Evolutionary conservation across 768 basidiomycete species (phyloP).

Genomic region (Floccularia luteovirens): DNA sequence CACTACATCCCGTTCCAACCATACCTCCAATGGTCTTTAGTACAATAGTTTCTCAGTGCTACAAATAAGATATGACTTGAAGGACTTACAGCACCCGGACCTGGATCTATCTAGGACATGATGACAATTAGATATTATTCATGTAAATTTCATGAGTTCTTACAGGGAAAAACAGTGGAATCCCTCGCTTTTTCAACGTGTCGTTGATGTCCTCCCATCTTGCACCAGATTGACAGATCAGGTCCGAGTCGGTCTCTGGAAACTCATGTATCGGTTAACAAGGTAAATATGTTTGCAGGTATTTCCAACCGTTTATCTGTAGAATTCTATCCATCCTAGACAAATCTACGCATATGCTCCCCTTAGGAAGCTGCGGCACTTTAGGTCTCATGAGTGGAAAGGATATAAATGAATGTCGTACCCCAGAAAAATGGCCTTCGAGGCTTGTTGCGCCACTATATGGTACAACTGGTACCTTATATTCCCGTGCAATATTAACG

Average conservation of each 20-base stretch:
- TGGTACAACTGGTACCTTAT: slow-evolving; percentile 68
- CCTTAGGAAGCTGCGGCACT: slow-evolving; percentile 36
- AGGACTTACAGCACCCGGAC: slow-evolving; percentile 53
- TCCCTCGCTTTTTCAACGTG: slow-evolving; percentile 55
- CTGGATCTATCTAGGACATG: slow-evolving; percentile 53
- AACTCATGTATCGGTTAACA: background rate
- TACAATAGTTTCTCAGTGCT: background rate
- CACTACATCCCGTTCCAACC: slow-evolving; percentile 82
- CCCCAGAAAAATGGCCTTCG: slow-evolving; percentile 82
- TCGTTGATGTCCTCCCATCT: slow-evolving; percentile 77
- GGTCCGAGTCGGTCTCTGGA: slow-evolving; percentile 63
- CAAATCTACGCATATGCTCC: slow-evolving; percentile 80
- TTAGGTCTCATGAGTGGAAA: too few species aligned
- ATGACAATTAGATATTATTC: background rate
- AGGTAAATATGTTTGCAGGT: background rate
- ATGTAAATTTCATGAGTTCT: slow-evolving; percentile 11
- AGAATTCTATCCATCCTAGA: slow-evolving; percentile 79
- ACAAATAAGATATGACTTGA: background rate
- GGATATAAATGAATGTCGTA: too few species aligned
- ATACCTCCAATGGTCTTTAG: slow-evolving; percentile 77
- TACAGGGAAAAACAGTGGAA: slow-evolving; percentile 85
- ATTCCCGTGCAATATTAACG: slow-evolving; percentile 69
- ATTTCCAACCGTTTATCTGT: slow-evolving; percentile 53
- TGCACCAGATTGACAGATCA: slow-evolving; percentile 70
- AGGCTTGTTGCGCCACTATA: slow-evolving; percentile 84